phyloP scores from a whole-genome alignment of 768 basidiomycete species.

The Hysterangium stoloniferum region DNA sequence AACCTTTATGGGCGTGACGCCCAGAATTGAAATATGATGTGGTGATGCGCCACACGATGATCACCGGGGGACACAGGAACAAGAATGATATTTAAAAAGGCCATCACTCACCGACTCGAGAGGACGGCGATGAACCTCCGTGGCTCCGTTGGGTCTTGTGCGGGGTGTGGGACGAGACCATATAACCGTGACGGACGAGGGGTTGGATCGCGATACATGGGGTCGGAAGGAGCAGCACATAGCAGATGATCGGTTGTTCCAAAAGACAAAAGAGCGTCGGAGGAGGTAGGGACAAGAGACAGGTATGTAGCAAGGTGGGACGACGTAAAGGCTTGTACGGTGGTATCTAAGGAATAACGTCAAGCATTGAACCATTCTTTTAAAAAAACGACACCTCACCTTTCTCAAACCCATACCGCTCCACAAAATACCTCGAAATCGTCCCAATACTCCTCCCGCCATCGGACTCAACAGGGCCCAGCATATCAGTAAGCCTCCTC shows the following conservation, averaged over 20 bases:
- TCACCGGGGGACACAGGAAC: no score
- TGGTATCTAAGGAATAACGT: not conserved
- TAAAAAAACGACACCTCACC: constrained; percentile 32
- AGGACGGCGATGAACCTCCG: constrained; percentile 66
- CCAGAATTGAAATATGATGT: no score
- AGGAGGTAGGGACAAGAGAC: constrained; percentile 61
- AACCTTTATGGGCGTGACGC: no score
- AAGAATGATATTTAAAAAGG: not conserved
- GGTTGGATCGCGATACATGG: constrained; percentile 24
- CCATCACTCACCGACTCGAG: constrained; percentile 50
- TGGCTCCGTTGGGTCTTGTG: constrained; percentile 67
- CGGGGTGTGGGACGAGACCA: constrained; percentile 72
- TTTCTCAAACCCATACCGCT: constrained; percentile 74
- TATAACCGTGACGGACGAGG: constrained; percentile 71
- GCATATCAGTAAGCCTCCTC: constrained; percentile 62
- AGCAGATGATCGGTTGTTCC: constrained; percentile 76
- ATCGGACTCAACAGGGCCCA: constrained; percentile 72
- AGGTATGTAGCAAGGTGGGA: constrained; percentile 73
- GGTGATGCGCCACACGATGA: no score
- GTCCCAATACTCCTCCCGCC: constrained; percentile 56
- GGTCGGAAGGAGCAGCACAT: constrained; percentile 47
- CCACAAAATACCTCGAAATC: constrained; percentile 67
- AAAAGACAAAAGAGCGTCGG: constrained; percentile 72
- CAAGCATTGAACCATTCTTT: no score
- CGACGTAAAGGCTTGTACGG: constrained; percentile 51